These are phyloP conservation scores for Euclidium syriacum DNA, from an alignment of 345 rosid species.

Conservation along the genomic window DNA sequence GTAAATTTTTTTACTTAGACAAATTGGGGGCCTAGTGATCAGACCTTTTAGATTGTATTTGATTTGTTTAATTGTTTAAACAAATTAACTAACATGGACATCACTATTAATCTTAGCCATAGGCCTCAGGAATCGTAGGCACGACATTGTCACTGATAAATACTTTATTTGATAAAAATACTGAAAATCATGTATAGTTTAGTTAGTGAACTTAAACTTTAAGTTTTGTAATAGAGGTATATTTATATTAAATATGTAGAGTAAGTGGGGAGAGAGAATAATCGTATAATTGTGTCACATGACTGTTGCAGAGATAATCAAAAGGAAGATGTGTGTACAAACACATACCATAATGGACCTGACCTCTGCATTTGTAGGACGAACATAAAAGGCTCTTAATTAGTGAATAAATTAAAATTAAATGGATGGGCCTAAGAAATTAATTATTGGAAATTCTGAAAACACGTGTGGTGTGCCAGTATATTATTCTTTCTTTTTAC, in stretches of 20 bases:
- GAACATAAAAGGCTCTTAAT: conserved; percentile 12
- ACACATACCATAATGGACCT: conserved; percentile 25
- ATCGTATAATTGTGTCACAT: conserved; percentile 16
- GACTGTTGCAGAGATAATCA: conserved; percentile 15
- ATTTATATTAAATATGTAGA: neutral
- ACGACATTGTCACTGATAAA: too few species aligned
- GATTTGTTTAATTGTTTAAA: too few species aligned
- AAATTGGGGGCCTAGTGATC: too few species aligned
- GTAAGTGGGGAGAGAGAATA: neutral
- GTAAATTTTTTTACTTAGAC: too few species aligned
- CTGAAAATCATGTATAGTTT: too few species aligned
- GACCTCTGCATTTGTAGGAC: conserved; percentile 25
- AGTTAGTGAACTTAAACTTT: neutral
- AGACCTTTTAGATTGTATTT: too few species aligned
- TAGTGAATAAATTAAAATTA: neutral
- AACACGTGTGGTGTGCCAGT: conserved; percentile 29
- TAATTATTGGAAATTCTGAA: neutral
- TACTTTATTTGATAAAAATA: too few species aligned
- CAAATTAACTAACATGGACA: too few species aligned
- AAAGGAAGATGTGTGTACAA: conserved; percentile 15
- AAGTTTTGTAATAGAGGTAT: neutral
- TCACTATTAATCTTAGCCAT: too few species aligned
- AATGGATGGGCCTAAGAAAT: too few species aligned
- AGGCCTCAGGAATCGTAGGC: too few species aligned
- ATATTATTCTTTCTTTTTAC: neutral